These are phyloP conservation scores for Aspergillus udagawae DNA, from an alignment of 2,329 filamentous ascomycete genomes.

Conservation along the genomic window DNA sequence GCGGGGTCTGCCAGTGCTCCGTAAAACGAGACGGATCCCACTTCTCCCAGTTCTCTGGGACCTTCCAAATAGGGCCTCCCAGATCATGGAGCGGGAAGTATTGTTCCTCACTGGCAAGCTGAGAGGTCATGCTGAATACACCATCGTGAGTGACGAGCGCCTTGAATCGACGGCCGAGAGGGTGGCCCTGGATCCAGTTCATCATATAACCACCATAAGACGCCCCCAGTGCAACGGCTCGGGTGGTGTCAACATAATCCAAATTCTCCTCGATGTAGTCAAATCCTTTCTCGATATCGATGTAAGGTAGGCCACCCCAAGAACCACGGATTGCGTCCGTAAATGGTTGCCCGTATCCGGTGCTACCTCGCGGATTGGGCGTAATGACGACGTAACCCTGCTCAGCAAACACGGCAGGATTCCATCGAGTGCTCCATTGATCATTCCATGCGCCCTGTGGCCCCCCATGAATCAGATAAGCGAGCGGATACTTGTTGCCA, in stretches of 20 bases:
- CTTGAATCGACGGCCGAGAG: slow-evolving; percentile 53
- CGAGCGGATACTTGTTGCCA: slow-evolving; percentile 49
- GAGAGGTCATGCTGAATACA: slow-evolving; percentile 42
- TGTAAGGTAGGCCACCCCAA: slow-evolving; percentile 54
- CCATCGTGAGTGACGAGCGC: slow-evolving; percentile 55
- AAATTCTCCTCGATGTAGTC: slow-evolving; percentile 49
- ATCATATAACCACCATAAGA: slow-evolving; percentile 60
- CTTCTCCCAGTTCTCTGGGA: slow-evolving; percentile 48
- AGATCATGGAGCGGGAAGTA: slow-evolving; percentile 55
- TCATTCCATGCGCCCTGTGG: slow-evolving; percentile 52
- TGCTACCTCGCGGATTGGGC: slow-evolving; percentile 57
- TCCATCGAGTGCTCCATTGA: slow-evolving; percentile 53
- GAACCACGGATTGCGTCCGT: slow-evolving; percentile 49
- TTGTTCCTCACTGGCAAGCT: slow-evolving; percentile 49
- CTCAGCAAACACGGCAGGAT: slow-evolving; percentile 55
- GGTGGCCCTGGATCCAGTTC: slow-evolving; percentile 55
- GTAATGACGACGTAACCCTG: slow-evolving; percentile 59
- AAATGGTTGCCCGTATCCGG: slow-evolving; percentile 53
- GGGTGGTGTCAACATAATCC: slow-evolving; percentile 50
- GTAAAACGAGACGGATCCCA: slow-evolving; percentile 57
- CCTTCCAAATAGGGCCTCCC: slow-evolving; percentile 48
- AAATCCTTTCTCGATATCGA: slow-evolving; percentile 54
- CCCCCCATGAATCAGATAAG: slow-evolving; percentile 53
- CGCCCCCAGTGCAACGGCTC: slow-evolving; percentile 51
- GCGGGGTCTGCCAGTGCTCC: slow-evolving; percentile 76